phyloP scores from a whole-genome alignment of 2,329 filamentous ascomycete genomes.

The Mycosphaerella sp. region DNA sequence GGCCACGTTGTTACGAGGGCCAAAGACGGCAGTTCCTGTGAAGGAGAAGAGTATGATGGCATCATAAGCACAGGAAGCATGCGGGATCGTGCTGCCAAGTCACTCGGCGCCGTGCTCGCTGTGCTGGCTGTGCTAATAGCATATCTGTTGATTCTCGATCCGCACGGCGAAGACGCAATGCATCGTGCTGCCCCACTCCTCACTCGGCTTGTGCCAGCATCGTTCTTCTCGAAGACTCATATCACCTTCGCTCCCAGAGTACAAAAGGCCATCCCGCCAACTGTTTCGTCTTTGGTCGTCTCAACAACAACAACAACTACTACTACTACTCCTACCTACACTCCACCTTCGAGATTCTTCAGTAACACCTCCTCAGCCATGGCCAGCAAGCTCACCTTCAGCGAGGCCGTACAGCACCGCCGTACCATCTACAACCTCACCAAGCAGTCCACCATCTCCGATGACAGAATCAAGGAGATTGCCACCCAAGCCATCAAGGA shows the following conservation, averaged over 20 bases:
- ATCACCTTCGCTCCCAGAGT: neutral
- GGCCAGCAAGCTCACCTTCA: conserved; percentile 43
- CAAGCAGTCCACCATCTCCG: conserved; percentile 62
- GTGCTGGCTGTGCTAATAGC: conserved; percentile 2
- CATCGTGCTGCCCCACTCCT: conserved; percentile 10
- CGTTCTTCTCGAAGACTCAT: neutral
- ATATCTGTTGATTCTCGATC: neutral
- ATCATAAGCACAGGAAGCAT: neutral
- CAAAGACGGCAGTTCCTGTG: too few species aligned
- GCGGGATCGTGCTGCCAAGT: neutral
- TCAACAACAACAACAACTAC: too few species aligned
- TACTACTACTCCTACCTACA: neutral
- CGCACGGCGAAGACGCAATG: conserved; percentile 8
- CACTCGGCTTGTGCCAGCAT: neutral
- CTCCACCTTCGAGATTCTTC: neutral
- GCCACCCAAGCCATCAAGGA: conserved; percentile 55
- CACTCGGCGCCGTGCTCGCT: conserved; percentile 1
- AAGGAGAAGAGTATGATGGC: too few species aligned
- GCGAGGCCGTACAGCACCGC: conserved; percentile 61
- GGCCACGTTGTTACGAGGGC: too few species aligned
- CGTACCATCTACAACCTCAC: conserved; percentile 48
- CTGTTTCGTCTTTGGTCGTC: too few species aligned
- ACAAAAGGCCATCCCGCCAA: too few species aligned
- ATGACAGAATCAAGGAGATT: conserved; percentile 63
- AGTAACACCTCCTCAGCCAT: conserved; percentile 30